These are phyloP conservation scores for Stagonosporopsis vannaccii DNA, from an alignment of 2,329 filamentous ascomycete species.

Conservation along the genomic window DNA sequence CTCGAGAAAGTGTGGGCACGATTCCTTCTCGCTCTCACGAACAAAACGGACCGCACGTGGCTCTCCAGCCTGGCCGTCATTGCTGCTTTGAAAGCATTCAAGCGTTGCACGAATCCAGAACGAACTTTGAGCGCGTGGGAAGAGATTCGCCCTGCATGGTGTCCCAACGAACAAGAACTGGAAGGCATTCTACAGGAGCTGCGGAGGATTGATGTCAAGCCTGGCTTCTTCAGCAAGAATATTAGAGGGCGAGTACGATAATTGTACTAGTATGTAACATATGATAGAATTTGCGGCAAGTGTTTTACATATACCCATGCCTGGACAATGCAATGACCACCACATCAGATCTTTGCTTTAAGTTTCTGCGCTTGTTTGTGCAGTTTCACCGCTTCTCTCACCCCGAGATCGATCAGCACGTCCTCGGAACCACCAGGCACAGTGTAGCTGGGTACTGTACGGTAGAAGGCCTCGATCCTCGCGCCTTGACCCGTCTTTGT, in stretches of 20 bases:
- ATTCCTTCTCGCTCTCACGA: conserved; percentile 31
- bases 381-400: conserved; percentile 40
- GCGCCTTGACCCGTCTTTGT: conserved; percentile 38
- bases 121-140: conserved; percentile 64
- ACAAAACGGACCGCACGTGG: conserved; percentile 37
- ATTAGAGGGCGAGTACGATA: background rate
- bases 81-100: conserved; percentile 63
- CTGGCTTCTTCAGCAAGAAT: conserved; percentile 25
- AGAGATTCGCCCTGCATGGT: conserved; percentile 52
- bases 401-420: conserved; percentile 40
- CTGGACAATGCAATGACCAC: background rate
- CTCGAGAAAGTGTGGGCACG: conserved; percentile 59
- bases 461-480: conserved; percentile 39
- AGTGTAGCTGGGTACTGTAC: conserved; percentile 31
- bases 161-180: conserved; percentile 43
- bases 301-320: background rate
- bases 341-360: conserved; percentile 24
- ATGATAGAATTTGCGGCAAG: background rate
- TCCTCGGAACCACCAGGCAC: conserved; percentile 40
- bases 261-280: background rate
- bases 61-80: conserved; percentile 35
- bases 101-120: conserved; percentile 62
- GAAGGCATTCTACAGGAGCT: conserved; percentile 38
- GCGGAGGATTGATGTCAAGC: conserved; percentile 31
- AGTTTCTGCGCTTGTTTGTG: conserved; percentile 33